A percentile compares a stretch with the other conserved stretches of the same genome.
phyloP scores from a whole-genome alignment of 164 flowering plant species.

The Hamamelis virginiana region DNA sequence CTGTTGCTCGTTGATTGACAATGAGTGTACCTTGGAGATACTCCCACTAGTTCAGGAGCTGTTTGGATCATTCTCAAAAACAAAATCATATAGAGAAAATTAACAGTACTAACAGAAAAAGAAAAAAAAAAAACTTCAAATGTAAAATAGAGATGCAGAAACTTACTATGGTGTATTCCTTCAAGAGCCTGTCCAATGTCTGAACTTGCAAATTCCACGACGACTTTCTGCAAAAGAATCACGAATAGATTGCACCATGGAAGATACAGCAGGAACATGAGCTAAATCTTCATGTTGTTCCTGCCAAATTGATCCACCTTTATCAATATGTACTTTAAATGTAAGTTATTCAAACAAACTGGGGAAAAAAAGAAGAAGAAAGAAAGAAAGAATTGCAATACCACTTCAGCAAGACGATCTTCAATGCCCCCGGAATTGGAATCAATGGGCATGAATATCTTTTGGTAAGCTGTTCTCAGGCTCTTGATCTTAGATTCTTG shows the following conservation, averaged over 20 bases:
- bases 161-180: constrained; percentile 11
- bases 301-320: constrained; percentile 30
- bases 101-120: neutral
- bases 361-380: too few species aligned
- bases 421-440: constrained; percentile 47
- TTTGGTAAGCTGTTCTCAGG: constrained; percentile 70
- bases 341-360: neutral
- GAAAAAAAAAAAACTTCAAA: too few species aligned
- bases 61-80: neutral
- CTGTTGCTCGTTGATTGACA: too few species aligned
- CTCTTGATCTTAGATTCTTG: constrained; percentile 61
- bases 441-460: constrained; percentile 65
- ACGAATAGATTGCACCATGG: constrained; percentile 81
- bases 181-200: constrained; percentile 60
- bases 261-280: constrained; percentile 46
- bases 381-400: constrained; percentile 22
- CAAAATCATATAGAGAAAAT: too few species aligned
- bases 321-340: neutral
- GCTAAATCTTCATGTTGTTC: constrained; percentile 53
- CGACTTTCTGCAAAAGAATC: constrained; percentile 64
- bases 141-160: neutral
- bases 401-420: constrained; percentile 76
- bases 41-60: neutral
- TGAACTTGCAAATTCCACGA: constrained; percentile 89
- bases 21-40: too few species aligned